Base-by-base conservation (phyloP, 2,329 filamentous ascomycete species). In the Ophiocordyceps camponoti-floridani region DNA sequence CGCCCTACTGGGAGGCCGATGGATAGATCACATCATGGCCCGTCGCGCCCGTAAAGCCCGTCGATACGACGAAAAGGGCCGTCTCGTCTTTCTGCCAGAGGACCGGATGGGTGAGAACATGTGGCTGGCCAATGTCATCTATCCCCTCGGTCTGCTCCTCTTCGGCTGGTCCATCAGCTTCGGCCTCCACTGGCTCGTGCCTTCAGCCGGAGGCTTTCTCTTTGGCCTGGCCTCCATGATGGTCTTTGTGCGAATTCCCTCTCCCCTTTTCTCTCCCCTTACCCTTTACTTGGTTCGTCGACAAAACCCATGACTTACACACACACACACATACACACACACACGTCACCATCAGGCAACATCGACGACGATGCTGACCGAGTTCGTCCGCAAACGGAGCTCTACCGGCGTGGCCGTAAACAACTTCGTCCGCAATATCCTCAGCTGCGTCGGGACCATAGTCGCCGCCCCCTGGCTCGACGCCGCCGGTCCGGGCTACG, bases 51-150 rank as follows among this genome's bases (percentile, higher is more conserved):
- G 64, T n/a, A 78, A 71, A 49, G 82, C 81, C 0, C 75, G 75
- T 12, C 68, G 83, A 23, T 82, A 79, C 53, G 82, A 85, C 51
- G 71, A 70, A 33, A 61, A 73, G 35, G 84, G 83, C 13, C 72
- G 70, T 47, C 65, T 85, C 18, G 63, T 84, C 10, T 82, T 77
- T 54, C 66, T 76, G 2, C 85, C 85, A 0, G 85, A 91, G 61
- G 85, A 93, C 58, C 73, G 85, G 12, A 84, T 91, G 75, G 70
- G 79, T 40, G 82, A 89, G 56, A 91, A 93, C 56, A 81, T 82
- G 3, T 89, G 80, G 80, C 60, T 88, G 1, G 81, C 80, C 3
- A 79, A 79, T 1, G 65, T 77, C 4, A 52, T 88, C 41, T 88
- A 82, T 52, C 85, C 85, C 0, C 67, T 68, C 0, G 79, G 78